phyloP scores from a whole-genome alignment of 1,284 basidiomycete genomes.

The Porogramme epimiltina region DNA sequence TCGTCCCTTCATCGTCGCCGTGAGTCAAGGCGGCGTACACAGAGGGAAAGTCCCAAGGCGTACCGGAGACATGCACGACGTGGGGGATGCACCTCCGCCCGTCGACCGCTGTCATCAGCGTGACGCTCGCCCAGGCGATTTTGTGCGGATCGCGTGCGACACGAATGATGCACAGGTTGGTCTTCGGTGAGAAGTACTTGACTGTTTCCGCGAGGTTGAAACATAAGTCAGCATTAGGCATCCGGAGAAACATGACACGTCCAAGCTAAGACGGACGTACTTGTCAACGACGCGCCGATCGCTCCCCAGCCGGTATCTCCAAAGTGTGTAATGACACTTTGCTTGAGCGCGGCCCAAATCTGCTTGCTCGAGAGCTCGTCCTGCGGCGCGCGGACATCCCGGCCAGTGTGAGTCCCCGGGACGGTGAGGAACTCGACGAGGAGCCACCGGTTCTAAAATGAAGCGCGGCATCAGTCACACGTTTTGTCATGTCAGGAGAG shows the following conservation, averaged over 20 bases:
- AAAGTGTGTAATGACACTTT: slow-evolving; percentile 72
- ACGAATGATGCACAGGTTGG: slow-evolving; percentile 76
- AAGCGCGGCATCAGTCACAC: no score
- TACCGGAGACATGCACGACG: slow-evolving; percentile 77
- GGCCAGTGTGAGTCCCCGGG: slow-evolving; percentile 10
- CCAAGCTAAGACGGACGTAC: slow-evolving; percentile 37
- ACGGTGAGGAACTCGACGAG: slow-evolving; percentile 71
- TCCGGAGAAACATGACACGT: no score
- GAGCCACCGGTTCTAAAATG: slow-evolving; percentile 73
- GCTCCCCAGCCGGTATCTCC: slow-evolving; percentile 82
- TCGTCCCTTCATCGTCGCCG: slow-evolving; percentile 55
- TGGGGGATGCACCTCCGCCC: slow-evolving; percentile 62
- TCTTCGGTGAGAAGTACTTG: slow-evolving; percentile 81
- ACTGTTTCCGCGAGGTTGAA: slow-evolving; percentile 44
- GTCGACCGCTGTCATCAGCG: slow-evolving; percentile 62
- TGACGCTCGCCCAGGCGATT: slow-evolving; percentile 73
- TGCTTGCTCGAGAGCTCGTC: slow-evolving; percentile 53
- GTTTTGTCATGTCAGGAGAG: no score
- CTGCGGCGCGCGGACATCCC: background rate
- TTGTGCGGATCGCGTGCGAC: slow-evolving; percentile 75
- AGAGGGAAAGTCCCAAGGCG: slow-evolving; percentile 17
- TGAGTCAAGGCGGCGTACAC: background rate
- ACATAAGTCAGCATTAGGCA: background rate
- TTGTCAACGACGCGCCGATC: slow-evolving; percentile 65
- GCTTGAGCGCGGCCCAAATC: slow-evolving; percentile 66